Evolutionary conservation across 2,329 filamentous ascomycete species (phyloP).

Genomic region (Colletotrichum sp.): DNA sequence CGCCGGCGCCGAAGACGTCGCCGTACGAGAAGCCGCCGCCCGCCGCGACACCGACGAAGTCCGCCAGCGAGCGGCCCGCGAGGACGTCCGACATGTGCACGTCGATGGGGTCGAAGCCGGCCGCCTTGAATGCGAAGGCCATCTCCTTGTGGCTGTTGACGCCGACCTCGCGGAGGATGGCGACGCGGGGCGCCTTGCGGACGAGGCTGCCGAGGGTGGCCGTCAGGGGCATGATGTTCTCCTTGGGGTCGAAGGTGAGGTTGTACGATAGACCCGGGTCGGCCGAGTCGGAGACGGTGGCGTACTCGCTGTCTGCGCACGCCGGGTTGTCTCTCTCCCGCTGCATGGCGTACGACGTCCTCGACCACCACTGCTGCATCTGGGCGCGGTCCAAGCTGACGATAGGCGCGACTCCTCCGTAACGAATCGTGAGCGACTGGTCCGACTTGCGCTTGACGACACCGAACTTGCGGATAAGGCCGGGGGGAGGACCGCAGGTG

Average conservation of each 20-base stretch:
- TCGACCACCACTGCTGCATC: constrained; percentile 88
- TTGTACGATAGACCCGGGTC: constrained; percentile 88
- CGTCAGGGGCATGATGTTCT: constrained; percentile 74
- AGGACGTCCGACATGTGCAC: constrained; percentile 97
- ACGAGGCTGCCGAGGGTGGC: constrained; percentile 56
- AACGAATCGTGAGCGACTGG: constrained; percentile 79
- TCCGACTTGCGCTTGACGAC: constrained; percentile 71
- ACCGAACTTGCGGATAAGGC: constrained; percentile 85
- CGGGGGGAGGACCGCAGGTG: constrained; percentile 82
- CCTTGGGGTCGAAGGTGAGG: constrained; percentile 79
- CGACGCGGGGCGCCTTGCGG: constrained; percentile 73
- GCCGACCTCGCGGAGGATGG: constrained; percentile 93
- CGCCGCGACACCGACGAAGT: constrained; percentile 89
- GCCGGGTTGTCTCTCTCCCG: constrained; percentile 85
- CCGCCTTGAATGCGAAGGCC: constrained; percentile 92
- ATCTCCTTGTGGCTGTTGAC: constrained; percentile 97
- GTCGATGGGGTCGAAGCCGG: constrained; percentile 90
- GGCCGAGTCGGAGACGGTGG: constrained; percentile 72
- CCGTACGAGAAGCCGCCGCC: constrained; percentile 97
- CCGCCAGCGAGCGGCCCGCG: constrained; percentile 77
- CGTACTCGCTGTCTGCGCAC: constrained; percentile 85
- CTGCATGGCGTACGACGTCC: constrained; percentile 91
- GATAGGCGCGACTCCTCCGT: constrained; percentile 68
- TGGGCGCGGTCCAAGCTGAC: constrained; percentile 72
- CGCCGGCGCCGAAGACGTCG: constrained; percentile 84